A percentile compares a stretch with the other conserved stretches of the same genome.
Conservation (phyloP, 345 rosid genomes). For the Gossypium raimondii region DNA sequence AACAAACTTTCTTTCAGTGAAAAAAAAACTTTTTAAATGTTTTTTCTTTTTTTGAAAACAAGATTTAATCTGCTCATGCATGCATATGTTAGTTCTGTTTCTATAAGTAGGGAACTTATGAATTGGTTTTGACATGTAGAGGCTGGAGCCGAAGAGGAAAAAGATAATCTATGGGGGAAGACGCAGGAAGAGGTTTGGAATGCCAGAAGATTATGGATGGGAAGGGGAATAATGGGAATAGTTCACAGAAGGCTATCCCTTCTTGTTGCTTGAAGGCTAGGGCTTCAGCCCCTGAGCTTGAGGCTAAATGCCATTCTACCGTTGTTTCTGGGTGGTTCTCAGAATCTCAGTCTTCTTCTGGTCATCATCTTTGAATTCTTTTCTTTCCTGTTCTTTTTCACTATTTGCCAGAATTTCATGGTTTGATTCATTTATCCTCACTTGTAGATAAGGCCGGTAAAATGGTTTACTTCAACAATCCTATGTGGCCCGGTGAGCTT, state of each 20-base stretch:
- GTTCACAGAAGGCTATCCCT: constrained; percentile 52
- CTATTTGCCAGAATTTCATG: not conserved
- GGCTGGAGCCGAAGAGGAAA: constrained; percentile 86
- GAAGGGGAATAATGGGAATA: constrained; percentile 73
- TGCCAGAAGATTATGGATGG: constrained; percentile 96
- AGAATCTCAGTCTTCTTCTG: constrained; percentile 55
- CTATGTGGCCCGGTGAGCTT: constrained; percentile 93
- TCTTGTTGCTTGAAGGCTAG: constrained; percentile 90
- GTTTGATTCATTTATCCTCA: not conserved
- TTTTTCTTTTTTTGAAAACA: too few relatives aligned
- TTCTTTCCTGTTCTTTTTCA: not conserved
- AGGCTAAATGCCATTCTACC: constrained; percentile 84
- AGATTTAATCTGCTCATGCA: not conserved
- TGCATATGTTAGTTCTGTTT: not conserved
- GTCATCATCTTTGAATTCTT: constrained; percentile 32
- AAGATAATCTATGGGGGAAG: constrained; percentile 78
- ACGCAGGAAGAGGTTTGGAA: constrained; percentile 84
- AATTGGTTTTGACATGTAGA: constrained; percentile 35
- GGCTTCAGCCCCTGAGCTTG: constrained; percentile 68
- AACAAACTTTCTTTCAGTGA: not conserved
- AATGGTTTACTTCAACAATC: constrained; percentile 76
- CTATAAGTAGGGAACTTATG: constrained; percentile 1
- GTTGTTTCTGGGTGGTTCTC: constrained; percentile 99
- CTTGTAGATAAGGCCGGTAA: constrained; percentile 49
- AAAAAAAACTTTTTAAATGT: not conserved